Evolutionary conservation across 2,329 filamentous ascomycete genomes (phyloP), one percentile per base, ranked within the genome.

Genomic region (Fusarium torreyae): DNA sequence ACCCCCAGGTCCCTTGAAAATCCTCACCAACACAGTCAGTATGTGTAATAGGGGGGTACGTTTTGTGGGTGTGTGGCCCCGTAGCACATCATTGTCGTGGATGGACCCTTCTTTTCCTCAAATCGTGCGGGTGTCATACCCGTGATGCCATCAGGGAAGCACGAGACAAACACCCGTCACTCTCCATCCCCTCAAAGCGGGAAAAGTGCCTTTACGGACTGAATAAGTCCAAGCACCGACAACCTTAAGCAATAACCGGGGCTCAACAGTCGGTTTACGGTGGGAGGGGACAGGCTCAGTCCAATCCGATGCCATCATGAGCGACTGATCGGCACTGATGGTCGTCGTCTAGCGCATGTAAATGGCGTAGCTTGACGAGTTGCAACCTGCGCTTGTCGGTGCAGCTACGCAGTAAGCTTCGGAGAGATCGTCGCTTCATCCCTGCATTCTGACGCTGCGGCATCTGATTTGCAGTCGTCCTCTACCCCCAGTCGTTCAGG

Each of bases 291-390:
- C 22, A 40, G 46, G 26, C 54, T 50, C 42, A 66, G 43, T 14
- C 71, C 71, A 71, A 73, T 71, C 42, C 24, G 44, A 57, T 63
- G 31, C 59, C 58, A 55, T 62, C 61, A 53, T 64, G 42, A 33
- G 40, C 55, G 46, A 64, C 45, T 45, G 72, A 74, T 74, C 72
- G 54, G 40, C 72, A 68, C 39, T 72, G 71, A 74, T 75, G 66
- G 63, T 74, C 68, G 53, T 57, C 56, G 26, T 59, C 57, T 74
- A 74, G 73, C 60, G 64, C 55, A 68, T 58, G 63, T 51, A 60
- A 57, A 74, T 75, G 63, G 73, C 73, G 70, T 75, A 74, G 64
- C 57, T 68, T 34, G 46, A 55, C 39, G 59, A 71, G 33, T 56
- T 34, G 45, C 36, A 22, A 63, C 49, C 56, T 40, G 18, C 48